Evolutionary conservation across 345 rosid genomes (phyloP).

Genomic region (Excoecaria cochinchinensis): DNA sequence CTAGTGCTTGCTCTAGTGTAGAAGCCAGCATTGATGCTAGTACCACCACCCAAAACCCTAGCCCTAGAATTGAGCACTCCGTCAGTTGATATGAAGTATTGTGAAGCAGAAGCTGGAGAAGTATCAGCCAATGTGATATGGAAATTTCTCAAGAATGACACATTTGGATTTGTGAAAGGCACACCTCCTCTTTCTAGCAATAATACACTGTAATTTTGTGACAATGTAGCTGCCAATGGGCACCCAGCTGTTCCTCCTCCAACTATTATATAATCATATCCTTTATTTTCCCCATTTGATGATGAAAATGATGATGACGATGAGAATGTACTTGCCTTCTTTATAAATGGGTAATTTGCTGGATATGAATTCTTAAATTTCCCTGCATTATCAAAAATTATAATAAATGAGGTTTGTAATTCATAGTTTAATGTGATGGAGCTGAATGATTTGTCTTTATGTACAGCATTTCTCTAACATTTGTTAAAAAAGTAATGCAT

Average conservation of each 20-base stretch:
- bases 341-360: slow-evolving; percentile 59
- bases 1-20: slow-evolving; percentile 69
- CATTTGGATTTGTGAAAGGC: slow-evolving; percentile 84
- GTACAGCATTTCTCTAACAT: background rate
- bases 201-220: slow-evolving; percentile 73
- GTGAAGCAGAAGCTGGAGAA: slow-evolving; percentile 82
- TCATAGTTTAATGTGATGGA: too few relatives aligned
- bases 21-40: slow-evolving; percentile 92
- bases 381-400: slow-evolving; percentile 9
- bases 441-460: too few relatives aligned
- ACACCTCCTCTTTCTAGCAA: slow-evolving; percentile 94
- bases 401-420: too few relatives aligned
- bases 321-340: slow-evolving; percentile 73
- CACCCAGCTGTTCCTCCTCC: slow-evolving; percentile 99
- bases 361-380: background rate
- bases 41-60: slow-evolving; percentile 91
- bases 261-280: slow-evolving; percentile 76
- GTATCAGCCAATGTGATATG: slow-evolving; percentile 76
- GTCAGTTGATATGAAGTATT: slow-evolving; percentile 77
- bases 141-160: slow-evolving; percentile 75
- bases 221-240: slow-evolving; percentile 87
- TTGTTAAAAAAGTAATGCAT: background rate
- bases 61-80: slow-evolving; percentile 90
- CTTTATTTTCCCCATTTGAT: slow-evolving; percentile 37
- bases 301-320: slow-evolving; percentile 57